Base-by-base conservation (phyloP, 1,139 yeast genomes). In the Scheffersomyces illinoinensis region DNA sequence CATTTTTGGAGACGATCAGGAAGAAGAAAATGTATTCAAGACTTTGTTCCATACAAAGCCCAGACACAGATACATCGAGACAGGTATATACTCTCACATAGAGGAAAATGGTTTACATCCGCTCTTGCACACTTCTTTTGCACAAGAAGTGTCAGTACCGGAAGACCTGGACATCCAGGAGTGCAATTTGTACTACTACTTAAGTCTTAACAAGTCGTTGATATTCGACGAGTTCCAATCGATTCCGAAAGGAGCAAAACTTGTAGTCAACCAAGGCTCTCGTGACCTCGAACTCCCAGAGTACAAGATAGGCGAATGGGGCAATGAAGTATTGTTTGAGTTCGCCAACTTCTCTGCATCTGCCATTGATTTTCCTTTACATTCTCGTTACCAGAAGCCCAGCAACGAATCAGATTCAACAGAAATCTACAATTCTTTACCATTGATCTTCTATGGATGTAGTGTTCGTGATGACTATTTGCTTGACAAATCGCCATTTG, bases 11-110 rank as follows among this genome's bases (percentile, higher is more conserved):
- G 65, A 59, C 2, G 64, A 60, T 0, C 47, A 49, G n/a, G 59
- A 60, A 8, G 61, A 58, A 43, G 61, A 64, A 26, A 67, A 67
- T 53, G 59, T 77, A 17, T 75, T 72, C 59, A 73, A 74, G 57
- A 81, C 85, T 0, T 63, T 81, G 62, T 79, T 81, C 64, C 84
- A 81, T 62, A 68, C 78, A 12, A 78, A 78, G 59, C 84, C 84
- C 10, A 71, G 82, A 58, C 82, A 76, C 64, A 68, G 84, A 58
- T 55, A 59, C 50, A 53, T 57, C 18, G 57, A 61, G 7, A 57
- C 56, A 2, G 47, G 64, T 14, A 50, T 55, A 0, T 56, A 62
- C 0, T 63, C 71, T 5, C 23, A 54, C 5, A 56, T 76, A 4
- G 52, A 61, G 5, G 61, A 69, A 1, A 76, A 76, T 57, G 83